These are phyloP conservation scores for Helicostylum pulchrum DNA, from an alignment of 192 early-diverging fungal genomes.

Conservation along the genomic window DNA sequence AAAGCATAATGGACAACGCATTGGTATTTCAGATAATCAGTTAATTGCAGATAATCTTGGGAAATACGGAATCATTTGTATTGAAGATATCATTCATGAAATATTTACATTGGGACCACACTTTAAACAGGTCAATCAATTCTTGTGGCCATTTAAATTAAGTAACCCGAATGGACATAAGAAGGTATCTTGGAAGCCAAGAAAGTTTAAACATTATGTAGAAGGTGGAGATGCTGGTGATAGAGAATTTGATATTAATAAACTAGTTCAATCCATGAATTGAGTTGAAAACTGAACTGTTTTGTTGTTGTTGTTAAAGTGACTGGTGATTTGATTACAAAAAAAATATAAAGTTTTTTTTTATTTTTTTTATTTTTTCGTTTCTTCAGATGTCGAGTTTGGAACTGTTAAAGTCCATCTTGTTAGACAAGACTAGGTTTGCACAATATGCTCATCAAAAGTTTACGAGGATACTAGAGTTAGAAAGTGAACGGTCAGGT, in stretches of 20 bases:
- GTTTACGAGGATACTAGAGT: too few relatives aligned
- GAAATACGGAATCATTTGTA: slow-evolving; percentile 92
- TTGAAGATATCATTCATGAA: slow-evolving; percentile 98
- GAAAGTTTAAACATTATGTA: slow-evolving; percentile 93
- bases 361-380: too few relatives aligned
- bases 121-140: slow-evolving; percentile 91
- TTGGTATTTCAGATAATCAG: slow-evolving; percentile 93
- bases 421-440: too few relatives aligned
- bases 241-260: slow-evolving; percentile 95
- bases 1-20: slow-evolving; percentile 96
- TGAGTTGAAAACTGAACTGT: slow-evolving; percentile 38
- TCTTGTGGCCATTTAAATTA: slow-evolving; percentile 99
- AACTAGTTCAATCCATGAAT: slow-evolving; percentile 91
- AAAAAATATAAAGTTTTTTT: too few relatives aligned
- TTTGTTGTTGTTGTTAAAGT: too few relatives aligned
- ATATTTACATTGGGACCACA: slow-evolving; percentile 96
- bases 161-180: slow-evolving; percentile 92
- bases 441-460: too few relatives aligned
- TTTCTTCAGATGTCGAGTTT: too few relatives aligned
- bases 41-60: slow-evolving; percentile 91
- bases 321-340: too few relatives aligned
- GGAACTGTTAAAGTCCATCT: too few relatives aligned
- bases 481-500: not conserved
- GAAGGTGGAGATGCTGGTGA: slow-evolving; percentile 97
- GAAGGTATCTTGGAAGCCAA: slow-evolving; percentile 29